Conservation (phyloP, 768 basidiomycete genomes). For the Tylopilus subfusipes region DNA sequence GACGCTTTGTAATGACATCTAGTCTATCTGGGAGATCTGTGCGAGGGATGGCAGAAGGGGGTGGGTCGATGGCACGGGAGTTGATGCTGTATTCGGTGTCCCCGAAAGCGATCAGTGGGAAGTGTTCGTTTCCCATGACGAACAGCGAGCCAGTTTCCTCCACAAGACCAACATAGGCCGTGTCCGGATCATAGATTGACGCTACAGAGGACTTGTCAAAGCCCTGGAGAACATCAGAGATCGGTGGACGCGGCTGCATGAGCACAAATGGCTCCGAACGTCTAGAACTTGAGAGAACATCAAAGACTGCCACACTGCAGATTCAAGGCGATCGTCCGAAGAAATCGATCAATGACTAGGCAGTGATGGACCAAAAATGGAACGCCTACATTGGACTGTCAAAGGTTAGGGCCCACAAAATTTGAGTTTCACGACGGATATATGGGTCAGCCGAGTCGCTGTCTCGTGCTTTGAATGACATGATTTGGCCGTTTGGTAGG, state of each 20-base stretch:
- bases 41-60: constrained; percentile 28
- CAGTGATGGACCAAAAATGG: background rate
- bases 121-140: constrained; percentile 79
- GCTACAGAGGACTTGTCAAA: constrained; percentile 33
- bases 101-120: constrained; percentile 77
- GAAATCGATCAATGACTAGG: constrained; percentile 8
- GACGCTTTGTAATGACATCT: constrained; percentile 43
- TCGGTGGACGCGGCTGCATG: constrained; percentile 77
- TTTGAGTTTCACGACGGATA: constrained; percentile 33
- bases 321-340: background rate
- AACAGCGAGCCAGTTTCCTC: constrained; percentile 71
- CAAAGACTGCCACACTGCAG: constrained; percentile 76
- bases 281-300: constrained; percentile 52
- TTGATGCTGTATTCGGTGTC: constrained; percentile 38
- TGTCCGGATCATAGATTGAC: constrained; percentile 45
- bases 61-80: constrained; percentile 34
- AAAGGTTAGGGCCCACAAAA: constrained; percentile 61
- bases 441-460: constrained; percentile 28
- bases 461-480: constrained; percentile 59
- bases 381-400: constrained; percentile 61
- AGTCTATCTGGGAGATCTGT: constrained; percentile 39
- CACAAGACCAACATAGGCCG: constrained; percentile 80
- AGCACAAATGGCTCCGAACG: constrained; percentile 71
- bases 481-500: constrained; percentile 71
- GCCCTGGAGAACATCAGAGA: constrained; percentile 66